phyloP scores from a whole-genome alignment of 1,139 yeast species.

The Pichia sp. region DNA sequence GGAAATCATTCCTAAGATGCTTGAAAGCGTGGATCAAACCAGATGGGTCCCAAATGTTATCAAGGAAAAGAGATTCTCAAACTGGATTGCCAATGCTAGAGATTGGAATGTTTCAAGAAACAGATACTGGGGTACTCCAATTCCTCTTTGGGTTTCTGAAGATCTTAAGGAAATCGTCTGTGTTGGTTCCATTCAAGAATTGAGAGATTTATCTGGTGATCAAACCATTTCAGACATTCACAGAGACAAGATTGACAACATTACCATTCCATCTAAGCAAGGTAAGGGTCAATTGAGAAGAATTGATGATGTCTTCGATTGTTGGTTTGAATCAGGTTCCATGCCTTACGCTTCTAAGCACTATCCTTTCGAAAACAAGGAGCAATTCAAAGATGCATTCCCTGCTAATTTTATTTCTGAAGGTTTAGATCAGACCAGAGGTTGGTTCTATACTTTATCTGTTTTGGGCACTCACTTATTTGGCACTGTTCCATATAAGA shows the following conservation, averaged over 20 bases:
- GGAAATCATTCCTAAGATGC: conserved; percentile 84
- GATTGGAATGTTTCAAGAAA: conserved; percentile 99
- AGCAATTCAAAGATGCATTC: conserved; percentile 64
- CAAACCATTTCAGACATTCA: conserved; percentile 81
- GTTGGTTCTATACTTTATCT: conserved; percentile 97
- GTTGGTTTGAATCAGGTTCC: conserved; percentile 99
- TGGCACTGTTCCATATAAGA: conserved; percentile 87
- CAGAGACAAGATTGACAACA: conserved; percentile 85
- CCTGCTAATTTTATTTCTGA: conserved; percentile 98
- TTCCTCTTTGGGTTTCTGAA: conserved; percentile 95
- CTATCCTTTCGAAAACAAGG: conserved; percentile 87
- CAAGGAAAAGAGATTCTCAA: conserved; percentile 91
- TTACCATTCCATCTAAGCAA: conserved; percentile 84
- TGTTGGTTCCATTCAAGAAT: conserved; percentile 84
- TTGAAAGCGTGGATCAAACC: conserved; percentile 77
- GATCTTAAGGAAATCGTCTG: conserved; percentile 91
- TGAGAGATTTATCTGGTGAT: conserved; percentile 78
- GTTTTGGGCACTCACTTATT: conserved; percentile 94
- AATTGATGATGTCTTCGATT: conserved; percentile 96
- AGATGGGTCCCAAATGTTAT: conserved; percentile 92
- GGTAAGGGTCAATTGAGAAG: conserved; percentile 88
- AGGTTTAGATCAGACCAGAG: conserved; percentile 99
- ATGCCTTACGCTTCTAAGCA: conserved; percentile 98
- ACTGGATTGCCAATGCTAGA: conserved; percentile 98
- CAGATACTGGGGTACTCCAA: conserved; percentile 99